phyloP scores from a whole-genome alignment of 108 stramenopile genomes.

The Skeletonema grethae region DNA sequence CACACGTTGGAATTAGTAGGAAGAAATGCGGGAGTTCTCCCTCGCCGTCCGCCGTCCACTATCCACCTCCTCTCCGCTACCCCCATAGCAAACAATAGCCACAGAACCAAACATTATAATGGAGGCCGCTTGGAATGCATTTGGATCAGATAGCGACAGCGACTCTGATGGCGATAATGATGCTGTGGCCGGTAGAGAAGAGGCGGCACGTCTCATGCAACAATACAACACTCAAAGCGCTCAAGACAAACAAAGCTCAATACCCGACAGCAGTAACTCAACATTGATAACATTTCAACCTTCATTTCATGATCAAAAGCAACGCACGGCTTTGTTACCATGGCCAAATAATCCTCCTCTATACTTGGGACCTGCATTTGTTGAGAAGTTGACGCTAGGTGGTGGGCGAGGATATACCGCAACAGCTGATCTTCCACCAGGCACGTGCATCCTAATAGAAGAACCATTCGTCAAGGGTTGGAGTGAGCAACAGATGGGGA shows the following conservation, averaged over 20 bases:
- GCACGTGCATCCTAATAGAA: conserved; percentile 76
- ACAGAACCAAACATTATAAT: background rate
- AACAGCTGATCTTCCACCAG: conserved; percentile 51
- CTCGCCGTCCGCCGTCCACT: too few relatives aligned
- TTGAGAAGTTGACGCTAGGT: conserved; percentile 46
- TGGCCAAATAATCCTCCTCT: conserved; percentile 55
- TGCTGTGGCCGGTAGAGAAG: background rate
- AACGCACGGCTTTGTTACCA: conserved; percentile 17
- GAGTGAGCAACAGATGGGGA: conserved; percentile 67
- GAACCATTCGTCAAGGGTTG: conserved; percentile 64
- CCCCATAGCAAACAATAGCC: too few relatives aligned
- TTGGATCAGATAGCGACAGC: conserved; percentile 1
- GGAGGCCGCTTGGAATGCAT: conserved; percentile 7
- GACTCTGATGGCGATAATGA: background rate
- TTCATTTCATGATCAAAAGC: conserved; percentile 30
- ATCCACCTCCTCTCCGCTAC: too few relatives aligned
- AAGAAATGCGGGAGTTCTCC: background rate
- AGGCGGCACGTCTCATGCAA: conserved; percentile 1
- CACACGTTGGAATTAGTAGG: background rate
- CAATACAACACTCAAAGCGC: conserved; percentile 1
- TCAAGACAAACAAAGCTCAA: background rate
- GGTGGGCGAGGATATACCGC: conserved; percentile 83
- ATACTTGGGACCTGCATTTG: conserved; percentile 57
- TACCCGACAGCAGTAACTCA: background rate
- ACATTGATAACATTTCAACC: conserved; percentile 5